Evolutionary conservation across 805 yeast species (phyloP).

Genomic region (Nakazawaea ambrosiae): DNA sequence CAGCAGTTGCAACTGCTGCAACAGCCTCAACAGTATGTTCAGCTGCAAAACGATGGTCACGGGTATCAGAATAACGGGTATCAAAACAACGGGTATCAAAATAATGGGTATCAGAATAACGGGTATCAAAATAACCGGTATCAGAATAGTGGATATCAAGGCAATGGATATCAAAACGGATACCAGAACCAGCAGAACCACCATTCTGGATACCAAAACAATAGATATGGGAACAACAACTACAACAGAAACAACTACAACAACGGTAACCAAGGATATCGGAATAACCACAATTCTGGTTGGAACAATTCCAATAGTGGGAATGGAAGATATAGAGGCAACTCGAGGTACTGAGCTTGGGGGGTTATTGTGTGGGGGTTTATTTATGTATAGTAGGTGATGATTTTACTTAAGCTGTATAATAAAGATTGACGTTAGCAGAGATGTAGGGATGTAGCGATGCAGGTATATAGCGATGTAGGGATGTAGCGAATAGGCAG

Average conservation of each 20-base stretch:
- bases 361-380: too few relatives aligned
- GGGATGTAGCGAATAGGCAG: too few relatives aligned
- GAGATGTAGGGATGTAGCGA: too few relatives aligned
- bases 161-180: slow-evolving; percentile 14
- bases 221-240: neutral
- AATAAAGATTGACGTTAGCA: too few relatives aligned
- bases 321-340: slow-evolving; percentile 10
- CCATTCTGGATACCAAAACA: neutral
- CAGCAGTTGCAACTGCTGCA: slow-evolving; percentile 16
- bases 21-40: slow-evolving; percentile 2
- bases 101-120: slow-evolving; percentile 10
- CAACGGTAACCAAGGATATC: slow-evolving; percentile 10
- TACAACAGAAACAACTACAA: slow-evolving; percentile 6
- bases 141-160: slow-evolving; percentile 11
- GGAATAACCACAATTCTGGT: too few relatives aligned
- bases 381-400: too few relatives aligned
- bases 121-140: slow-evolving; percentile 14
- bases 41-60: slow-evolving; percentile 16
- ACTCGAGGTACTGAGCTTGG: neutral
- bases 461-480: too few relatives aligned
- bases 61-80: slow-evolving; percentile 7
- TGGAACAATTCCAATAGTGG: slow-evolving; percentile 8
- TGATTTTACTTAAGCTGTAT: too few relatives aligned
- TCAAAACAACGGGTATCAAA: slow-evolving; percentile 11
- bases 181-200: too few relatives aligned